Percentiles rank a stretch among this genome's conserved stretches.
phyloP scores from a whole-genome alignment of 2,329 filamentous ascomycete species.

The Fusarium graminum region DNA sequence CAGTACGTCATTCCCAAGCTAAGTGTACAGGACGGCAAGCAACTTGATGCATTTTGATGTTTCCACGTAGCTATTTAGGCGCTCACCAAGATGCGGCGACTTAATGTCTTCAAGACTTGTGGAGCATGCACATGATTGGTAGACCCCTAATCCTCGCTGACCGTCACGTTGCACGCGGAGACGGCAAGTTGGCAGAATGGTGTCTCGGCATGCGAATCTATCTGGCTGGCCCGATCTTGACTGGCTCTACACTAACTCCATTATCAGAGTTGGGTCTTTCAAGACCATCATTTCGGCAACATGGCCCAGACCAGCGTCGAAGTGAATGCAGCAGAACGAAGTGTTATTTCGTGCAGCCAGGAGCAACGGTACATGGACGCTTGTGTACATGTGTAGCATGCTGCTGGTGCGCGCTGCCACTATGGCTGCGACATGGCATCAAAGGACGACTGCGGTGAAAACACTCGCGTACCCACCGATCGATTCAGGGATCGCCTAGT shows the following conservation, averaged over 20 bases:
- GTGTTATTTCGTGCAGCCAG: conserved; percentile 1
- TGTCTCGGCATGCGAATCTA: background rate
- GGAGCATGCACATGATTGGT: background rate
- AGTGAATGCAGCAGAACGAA: background rate
- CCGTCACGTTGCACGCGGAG: background rate
- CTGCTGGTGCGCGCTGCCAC: conserved; percentile 1
- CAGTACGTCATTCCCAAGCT: conserved; percentile 24
- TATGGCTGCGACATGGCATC: conserved; percentile 7
- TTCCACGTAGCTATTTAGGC: conserved; percentile 4
- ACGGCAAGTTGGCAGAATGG: background rate
- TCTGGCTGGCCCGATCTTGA: conserved; percentile 1
- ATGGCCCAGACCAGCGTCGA: background rate
- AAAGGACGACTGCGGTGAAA: background rate
- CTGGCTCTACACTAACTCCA: background rate
- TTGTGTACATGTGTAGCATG: background rate
- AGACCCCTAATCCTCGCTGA: background rate
- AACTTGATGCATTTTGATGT: conserved; percentile 13
- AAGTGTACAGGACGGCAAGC: conserved; percentile 10
- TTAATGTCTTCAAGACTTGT: conserved; percentile 1
- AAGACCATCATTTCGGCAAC: background rate
- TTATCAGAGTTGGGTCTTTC: background rate
- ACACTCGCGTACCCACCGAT: conserved; percentile 22
- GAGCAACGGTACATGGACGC: background rate
- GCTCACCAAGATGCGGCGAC: conserved; percentile 3
- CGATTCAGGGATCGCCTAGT: conserved; percentile 26